These are phyloP conservation scores for Iris macrosiphon DNA, from an alignment of 106 monocot species.

Conservation along the genomic window DNA sequence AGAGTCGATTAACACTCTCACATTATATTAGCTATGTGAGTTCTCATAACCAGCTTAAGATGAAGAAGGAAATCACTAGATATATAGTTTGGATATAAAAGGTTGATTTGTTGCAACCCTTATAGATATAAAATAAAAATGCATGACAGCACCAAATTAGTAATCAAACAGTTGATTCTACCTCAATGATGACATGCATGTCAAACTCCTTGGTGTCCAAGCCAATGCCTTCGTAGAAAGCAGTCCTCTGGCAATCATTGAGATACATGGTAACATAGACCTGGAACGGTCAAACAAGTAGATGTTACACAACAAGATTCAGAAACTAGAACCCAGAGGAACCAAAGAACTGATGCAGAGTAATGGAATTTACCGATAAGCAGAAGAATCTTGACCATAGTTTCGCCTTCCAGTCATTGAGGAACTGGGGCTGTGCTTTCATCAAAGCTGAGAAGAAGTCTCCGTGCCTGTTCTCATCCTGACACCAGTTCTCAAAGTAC, in stretches of 20 bases:
- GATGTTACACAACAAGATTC: background rate
- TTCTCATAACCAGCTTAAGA: too few species aligned
- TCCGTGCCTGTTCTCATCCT: constrained; percentile 98
- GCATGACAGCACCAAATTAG: too few species aligned
- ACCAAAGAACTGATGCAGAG: background rate
- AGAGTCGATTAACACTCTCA: too few species aligned
- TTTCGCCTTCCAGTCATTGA: constrained; percentile 99
- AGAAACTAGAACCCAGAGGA: background rate
- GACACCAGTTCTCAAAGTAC: constrained; percentile 99
- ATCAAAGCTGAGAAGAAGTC: constrained; percentile 96
- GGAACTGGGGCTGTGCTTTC: constrained; percentile 97
- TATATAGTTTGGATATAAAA: too few species aligned
- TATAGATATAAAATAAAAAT: too few species aligned
- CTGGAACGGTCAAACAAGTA: constrained; percentile 21
- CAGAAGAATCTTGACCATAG: constrained; percentile 96
- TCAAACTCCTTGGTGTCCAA: constrained; percentile 91
- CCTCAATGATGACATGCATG: constrained; percentile 99
- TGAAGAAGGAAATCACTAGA: too few species aligned
- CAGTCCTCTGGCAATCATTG: constrained; percentile 82
- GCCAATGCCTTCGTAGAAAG: constrained; percentile 97
- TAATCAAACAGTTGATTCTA: too few species aligned
- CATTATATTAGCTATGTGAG: too few species aligned
- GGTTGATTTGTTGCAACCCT: too few species aligned
- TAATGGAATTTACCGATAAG: constrained; percentile 60
- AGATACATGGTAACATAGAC: constrained; percentile 99